A percentile compares a stretch with the other conserved stretches of the same genome.
These are phyloP conservation scores for Metarhizium brunneum DNA, from an alignment of 2,329 filamentous ascomycete species.

Conservation along the genomic window DNA sequence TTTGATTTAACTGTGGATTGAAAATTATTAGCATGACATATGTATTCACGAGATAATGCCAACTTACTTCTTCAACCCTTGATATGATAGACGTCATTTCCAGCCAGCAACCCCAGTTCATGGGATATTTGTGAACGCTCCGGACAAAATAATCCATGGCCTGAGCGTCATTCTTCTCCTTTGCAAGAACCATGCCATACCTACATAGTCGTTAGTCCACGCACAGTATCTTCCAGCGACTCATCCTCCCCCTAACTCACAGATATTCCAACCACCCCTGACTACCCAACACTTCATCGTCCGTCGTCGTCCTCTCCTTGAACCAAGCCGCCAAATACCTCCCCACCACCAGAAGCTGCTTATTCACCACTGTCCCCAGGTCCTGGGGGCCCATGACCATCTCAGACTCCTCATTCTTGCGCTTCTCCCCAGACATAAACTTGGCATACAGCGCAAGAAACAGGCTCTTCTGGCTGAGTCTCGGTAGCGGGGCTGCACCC, in stretches of 20 bases:
- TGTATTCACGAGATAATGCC: not conserved
- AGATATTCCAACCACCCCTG: slow-evolving; percentile 94
- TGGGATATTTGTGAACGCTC: slow-evolving; percentile 82
- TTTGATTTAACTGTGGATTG: slow-evolving; percentile 52
- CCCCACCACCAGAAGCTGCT: slow-evolving; percentile 69
- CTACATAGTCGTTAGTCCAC: slow-evolving; percentile 20
- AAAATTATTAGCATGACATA: not conserved
- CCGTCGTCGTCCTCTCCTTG: slow-evolving; percentile 46
- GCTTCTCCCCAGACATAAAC: slow-evolving; percentile 88
- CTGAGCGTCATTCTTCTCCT: slow-evolving; percentile 79
- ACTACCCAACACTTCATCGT: slow-evolving; percentile 51
- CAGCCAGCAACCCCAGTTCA: slow-evolving; percentile 96
- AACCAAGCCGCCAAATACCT: slow-evolving; percentile 78
- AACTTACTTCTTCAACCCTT: slow-evolving; percentile 67
- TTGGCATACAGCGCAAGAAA: slow-evolving; percentile 91
- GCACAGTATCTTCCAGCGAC: not conserved
- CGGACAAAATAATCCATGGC: slow-evolving; percentile 81
- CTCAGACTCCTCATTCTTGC: slow-evolving; percentile 91
- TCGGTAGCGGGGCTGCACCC: slow-evolving; percentile 31
- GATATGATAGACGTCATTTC: slow-evolving; percentile 77
- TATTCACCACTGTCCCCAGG: slow-evolving; percentile 73
- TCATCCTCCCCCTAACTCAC: slow-evolving; percentile 23
- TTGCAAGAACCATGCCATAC: slow-evolving; percentile 83
- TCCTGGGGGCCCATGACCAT: slow-evolving; percentile 95
- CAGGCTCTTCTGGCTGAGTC: slow-evolving; percentile 79